Conservation (phyloP, 345 rosid species). For the Aegle marmelos region DNA sequence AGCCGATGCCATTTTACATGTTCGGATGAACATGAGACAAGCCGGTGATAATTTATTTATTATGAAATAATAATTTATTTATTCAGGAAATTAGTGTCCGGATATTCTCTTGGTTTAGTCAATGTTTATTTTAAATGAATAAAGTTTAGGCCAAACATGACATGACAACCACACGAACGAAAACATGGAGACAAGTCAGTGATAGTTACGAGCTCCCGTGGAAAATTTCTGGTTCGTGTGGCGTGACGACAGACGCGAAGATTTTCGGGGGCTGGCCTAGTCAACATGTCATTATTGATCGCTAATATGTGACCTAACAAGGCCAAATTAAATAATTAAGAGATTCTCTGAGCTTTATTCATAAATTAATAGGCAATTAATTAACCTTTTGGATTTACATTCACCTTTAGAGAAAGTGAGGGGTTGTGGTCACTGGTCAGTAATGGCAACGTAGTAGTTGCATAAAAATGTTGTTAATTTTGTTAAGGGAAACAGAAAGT, state of each 20-base stretch:
- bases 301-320: no score
- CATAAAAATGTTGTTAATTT: not conserved
- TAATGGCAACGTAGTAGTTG: not conserved
- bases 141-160: not conserved
- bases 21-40: not conserved
- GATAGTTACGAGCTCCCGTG: not conserved
- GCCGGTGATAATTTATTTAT: no score
- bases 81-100: not conserved
- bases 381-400: not conserved
- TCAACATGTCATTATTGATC: no score
- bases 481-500: not conserved
- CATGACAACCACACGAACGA: not conserved
- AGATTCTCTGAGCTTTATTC: not conserved
- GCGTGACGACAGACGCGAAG: not conserved
- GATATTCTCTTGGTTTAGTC: not conserved
- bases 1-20: conserved; percentile 27
- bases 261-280: not conserved
- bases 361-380: not conserved
- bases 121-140: not conserved
- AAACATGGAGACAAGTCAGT: conserved; percentile 11
- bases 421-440: not conserved
- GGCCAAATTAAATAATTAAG: not conserved
- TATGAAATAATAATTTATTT: not conserved
- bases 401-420: not conserved
- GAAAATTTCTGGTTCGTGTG: not conserved